Evolutionary conservation across 805 yeast species (phyloP), one percentile per base, ranked within the genome.

Genomic region (Kluyveromyces nonfermentans): DNA sequence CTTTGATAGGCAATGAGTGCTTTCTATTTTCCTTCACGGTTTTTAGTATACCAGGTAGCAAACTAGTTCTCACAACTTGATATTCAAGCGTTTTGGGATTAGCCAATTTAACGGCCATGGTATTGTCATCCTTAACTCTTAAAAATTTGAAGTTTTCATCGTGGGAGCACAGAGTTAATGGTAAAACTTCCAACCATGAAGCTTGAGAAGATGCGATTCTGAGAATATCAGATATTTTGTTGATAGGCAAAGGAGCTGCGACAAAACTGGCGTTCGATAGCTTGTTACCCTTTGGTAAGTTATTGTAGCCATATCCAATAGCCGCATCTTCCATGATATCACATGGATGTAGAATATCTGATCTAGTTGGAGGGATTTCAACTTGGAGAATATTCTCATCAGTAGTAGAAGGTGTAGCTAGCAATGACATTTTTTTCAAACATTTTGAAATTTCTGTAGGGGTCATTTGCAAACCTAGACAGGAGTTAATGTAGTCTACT

Each of bases 281-380:
- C 59, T 93, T 86, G 52, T 76, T 76, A 41, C 93, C 80, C 68
- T 82, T 86, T 50, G 75, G 76, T 59, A 93, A 74, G 62, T 85
- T 87, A 69, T 89, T 84, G 73, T 83, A 93, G 46, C 98, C 99
- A 62, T 87, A 93, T 25, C 87, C 94, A 60, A 93, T 83, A 39
- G 96, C 98, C 40, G 90, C 96, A 65, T 93, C 99, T 68, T 93
- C 99, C 95, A 93, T 85, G 53, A 93, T 82, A 68, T 93, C 99
- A 74, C 97, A 90, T 63, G 87, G 95, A 67, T 93, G 99, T 58
- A 93, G 73, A 49, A 93, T 77, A 67, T 93, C 99, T 9, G 97
- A 81, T 72, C 99, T 84, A 33, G 98, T 93, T 57, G 86, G 82
- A 50, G 99, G 99, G 47, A 93, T 78, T 33, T 67, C 62, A 45